Evolutionary conservation across 179 eudicot species (phyloP), one percentile per base, ranked within the genome.

Genomic region (Actinidia chinensis): DNA sequence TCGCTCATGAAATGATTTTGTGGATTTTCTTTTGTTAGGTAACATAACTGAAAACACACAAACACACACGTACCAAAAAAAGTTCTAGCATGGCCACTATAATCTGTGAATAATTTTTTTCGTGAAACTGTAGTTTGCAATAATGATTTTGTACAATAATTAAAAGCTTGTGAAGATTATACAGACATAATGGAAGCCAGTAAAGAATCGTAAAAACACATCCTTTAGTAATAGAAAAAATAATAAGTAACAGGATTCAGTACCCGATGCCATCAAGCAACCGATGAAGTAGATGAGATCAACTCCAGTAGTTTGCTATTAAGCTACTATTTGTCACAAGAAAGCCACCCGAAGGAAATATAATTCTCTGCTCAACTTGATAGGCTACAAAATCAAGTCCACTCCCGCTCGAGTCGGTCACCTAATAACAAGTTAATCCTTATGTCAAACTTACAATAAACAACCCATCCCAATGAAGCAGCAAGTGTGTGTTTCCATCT

Each of bases 351-450:
- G 88, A 85, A 76, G 99, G 99, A 78, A 67, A 89, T 70, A 95
- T 73, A 73, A 82, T 69, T 79, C 97, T 92, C 76, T 93, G 85
- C 69, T 87, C 91, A 28, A 44, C 77, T 72, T 90, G 83, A 87
- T 95, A 97, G 48, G 82, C 91, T 50, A 90, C 87, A 78, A 92
- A 86, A 86, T 95, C 91, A 64, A 95, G 88, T 74, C 86, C 74
- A 74, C 79, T 84, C 51, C 99, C 98, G 10, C 71, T 82, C 97
- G 97, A 95, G 82, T 95, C 97, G 61, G 91, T 88, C 74, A 95
- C 97, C 98, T 95, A 86, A 42, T 43, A 61, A 60, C 28, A 73
- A 4, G 51, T 67, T 59, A 65, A 74, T 33, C 36, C 46, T 2
- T 23, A 18, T 5, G 51, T 51, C 78, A 15, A 68, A 48, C 56